phyloP scores from a whole-genome alignment of 2,329 filamentous ascomycete genomes.

The Akanthomyces uredinophilus region DNA sequence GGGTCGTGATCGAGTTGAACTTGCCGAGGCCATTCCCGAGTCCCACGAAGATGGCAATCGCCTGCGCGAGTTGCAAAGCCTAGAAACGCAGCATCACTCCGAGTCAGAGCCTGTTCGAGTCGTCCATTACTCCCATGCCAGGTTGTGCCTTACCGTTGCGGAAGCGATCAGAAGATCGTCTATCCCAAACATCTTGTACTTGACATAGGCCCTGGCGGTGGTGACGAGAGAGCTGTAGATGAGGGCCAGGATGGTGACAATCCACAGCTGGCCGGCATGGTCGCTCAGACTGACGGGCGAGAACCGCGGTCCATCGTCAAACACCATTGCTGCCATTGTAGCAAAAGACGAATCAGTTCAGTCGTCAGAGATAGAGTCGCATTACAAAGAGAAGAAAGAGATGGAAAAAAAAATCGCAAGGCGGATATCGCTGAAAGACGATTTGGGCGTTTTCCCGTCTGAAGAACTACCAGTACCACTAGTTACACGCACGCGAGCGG shows the following conservation, averaged over 20 bases:
- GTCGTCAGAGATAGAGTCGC: background rate
- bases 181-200: constrained; percentile 17
- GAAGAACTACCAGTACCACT: background rate
- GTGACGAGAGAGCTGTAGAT: constrained; percentile 15
- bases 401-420: background rate
- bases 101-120: background rate
- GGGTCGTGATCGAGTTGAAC: constrained; percentile 15
- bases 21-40: constrained; percentile 16
- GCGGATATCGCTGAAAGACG: background rate
- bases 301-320: constrained; percentile 15
- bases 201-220: constrained; percentile 16
- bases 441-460: background rate
- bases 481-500: background rate
- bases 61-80: constrained; percentile 15
- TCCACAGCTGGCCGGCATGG: constrained; percentile 19
- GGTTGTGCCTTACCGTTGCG: constrained; percentile 7
- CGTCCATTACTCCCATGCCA: background rate
- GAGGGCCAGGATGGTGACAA: constrained; percentile 17
- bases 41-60: constrained; percentile 15
- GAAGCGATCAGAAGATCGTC: constrained; percentile 17
- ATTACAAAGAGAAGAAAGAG: background rate
- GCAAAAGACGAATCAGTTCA: background rate
- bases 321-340: background rate
- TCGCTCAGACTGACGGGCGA: constrained; percentile 17
- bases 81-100: background rate